Evolutionary conservation across 2,329 filamentous ascomycete genomes (phyloP), one percentile per base, ranked within the genome.

Genomic region (Nigrospora sphaerica): DNA sequence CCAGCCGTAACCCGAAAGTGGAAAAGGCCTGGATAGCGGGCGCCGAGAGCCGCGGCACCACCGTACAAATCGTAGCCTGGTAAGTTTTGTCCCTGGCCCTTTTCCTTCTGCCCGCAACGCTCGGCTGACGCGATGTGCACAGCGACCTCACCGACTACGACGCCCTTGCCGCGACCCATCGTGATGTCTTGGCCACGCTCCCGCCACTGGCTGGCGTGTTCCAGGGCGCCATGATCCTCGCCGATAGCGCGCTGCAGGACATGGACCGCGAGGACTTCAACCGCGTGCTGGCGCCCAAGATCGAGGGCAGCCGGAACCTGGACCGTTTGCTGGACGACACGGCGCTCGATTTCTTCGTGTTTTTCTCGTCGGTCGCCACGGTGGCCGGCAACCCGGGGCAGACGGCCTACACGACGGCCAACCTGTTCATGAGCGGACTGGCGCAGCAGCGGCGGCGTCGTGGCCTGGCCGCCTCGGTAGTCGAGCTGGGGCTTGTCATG

Each of bases 381-480:
- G 55, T 76, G 13, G 57, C 71, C 6, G 73, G 74, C 4, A 72
- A 71, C 43, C 52, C 64, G 6, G 66, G 68, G 4, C 62, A 77
- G 45, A 62, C 71, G 12, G 73, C 69, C 48, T 72, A 72, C 46
- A 59, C 62, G 1, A 65, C 67, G 1, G 68, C 61, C 9, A 66
- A 66, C 37, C 60, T 59, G 2, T 69, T 61, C 53, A 52, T 56
- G 49, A 44, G 41, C 38, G 38, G 44, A 4, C 18, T 56, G 3
- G 55, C 56, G 0, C 42, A 45, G 1, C 34, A 50, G 12, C 50
- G 55, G 2, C 39, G 52, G 6, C 44, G 45, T 17, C 51, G 54
- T 3, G 51, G 56, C 5, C 40, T 56, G 2, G 7, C 14, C 3
- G 48, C 50, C 4, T 18, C 45, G 0, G 50, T 47, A 1, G 34